These are phyloP conservation scores for Lepidium didymum DNA, from an alignment of 345 rosid species.

Conservation along the genomic window DNA sequence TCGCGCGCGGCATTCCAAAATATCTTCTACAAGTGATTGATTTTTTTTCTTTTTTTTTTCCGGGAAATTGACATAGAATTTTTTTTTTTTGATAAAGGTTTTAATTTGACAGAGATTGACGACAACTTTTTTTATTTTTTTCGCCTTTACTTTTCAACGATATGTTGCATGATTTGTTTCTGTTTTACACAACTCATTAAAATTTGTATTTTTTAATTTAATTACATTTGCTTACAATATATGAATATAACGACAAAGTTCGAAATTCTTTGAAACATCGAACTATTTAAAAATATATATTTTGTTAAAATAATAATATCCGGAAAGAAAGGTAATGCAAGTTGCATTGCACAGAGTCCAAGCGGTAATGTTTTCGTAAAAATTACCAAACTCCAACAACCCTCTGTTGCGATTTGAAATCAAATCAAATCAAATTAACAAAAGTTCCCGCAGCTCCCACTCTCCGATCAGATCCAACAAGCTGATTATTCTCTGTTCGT, in stretches of 20 bases:
- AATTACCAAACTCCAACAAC: slow-evolving; percentile 21
- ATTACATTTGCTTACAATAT: too few relatives aligned
- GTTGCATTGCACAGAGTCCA: slow-evolving; percentile 12
- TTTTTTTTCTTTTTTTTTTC: background rate
- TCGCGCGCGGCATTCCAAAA: slow-evolving; percentile 15
- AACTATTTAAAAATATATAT: too few relatives aligned
- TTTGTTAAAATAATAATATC: too few relatives aligned
- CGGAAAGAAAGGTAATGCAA: slow-evolving; percentile 13
- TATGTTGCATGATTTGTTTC: background rate
- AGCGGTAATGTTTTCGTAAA: slow-evolving; percentile 15
- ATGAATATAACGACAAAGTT: too few relatives aligned
- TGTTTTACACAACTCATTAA: background rate
- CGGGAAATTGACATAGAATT: background rate
- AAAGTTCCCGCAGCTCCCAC: background rate
- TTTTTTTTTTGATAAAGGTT: too few relatives aligned
- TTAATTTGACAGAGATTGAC: too few relatives aligned
- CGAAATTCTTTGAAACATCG: too few relatives aligned
- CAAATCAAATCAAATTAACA: background rate
- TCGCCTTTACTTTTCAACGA: background rate
- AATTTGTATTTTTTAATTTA: too few relatives aligned
- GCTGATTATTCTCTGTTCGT: background rate
- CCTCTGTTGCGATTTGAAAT: slow-evolving; percentile 4
- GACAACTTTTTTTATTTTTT: too few relatives aligned
- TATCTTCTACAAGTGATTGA: background rate
- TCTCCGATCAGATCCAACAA: slow-evolving; percentile 16